These are phyloP conservation scores for Neospermospora avenae DNA, from an alignment of 2,329 filamentous ascomycete species.

Conservation along the genomic window DNA sequence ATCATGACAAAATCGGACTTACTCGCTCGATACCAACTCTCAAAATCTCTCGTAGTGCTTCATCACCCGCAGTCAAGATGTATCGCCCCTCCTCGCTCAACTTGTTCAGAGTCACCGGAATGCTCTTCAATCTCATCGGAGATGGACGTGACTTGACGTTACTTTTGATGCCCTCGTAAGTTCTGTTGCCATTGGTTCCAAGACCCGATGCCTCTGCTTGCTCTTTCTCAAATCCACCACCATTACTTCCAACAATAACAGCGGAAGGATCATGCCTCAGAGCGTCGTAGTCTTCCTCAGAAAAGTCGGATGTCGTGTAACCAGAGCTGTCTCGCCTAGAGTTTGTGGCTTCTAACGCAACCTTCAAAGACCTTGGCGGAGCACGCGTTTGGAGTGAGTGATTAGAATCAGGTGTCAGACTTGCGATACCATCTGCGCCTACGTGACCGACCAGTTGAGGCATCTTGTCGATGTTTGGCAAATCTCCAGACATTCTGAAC, in stretches of 20 bases:
- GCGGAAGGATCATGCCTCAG: slow-evolving; percentile 28
- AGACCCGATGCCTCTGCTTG: slow-evolving; percentile 6
- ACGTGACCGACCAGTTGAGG: slow-evolving; percentile 23
- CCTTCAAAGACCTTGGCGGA: slow-evolving; percentile 27
- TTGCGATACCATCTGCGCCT: slow-evolving; percentile 24
- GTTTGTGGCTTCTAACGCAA: slow-evolving; percentile 23
- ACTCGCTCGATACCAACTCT: slow-evolving; percentile 28
- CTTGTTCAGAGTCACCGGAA: slow-evolving; percentile 32
- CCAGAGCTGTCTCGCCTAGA: slow-evolving; percentile 13
- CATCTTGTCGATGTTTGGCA: slow-evolving; percentile 11
- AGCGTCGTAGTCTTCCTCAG: slow-evolving; percentile 34
- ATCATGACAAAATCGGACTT: not conserved
- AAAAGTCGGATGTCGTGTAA: slow-evolving; percentile 27
- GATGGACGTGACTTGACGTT: slow-evolving; percentile 12
- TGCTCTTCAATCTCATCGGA: slow-evolving; percentile 25
- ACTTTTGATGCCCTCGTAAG: slow-evolving; percentile 23
- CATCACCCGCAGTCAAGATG: slow-evolving; percentile 31
- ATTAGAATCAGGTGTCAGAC: slow-evolving; percentile 15
- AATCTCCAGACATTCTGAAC: not conserved
- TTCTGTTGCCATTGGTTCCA: slow-evolving; percentile 13
- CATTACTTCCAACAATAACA: slow-evolving; percentile 33
- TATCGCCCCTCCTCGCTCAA: slow-evolving; percentile 30
- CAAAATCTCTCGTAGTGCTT: slow-evolving; percentile 29
- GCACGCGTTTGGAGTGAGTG: slow-evolving; percentile 9
- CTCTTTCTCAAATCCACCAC: slow-evolving; percentile 34